Conservation (phyloP, 2,329 filamentous ascomycete species). For the Aspergillus fumigatus region DNA sequence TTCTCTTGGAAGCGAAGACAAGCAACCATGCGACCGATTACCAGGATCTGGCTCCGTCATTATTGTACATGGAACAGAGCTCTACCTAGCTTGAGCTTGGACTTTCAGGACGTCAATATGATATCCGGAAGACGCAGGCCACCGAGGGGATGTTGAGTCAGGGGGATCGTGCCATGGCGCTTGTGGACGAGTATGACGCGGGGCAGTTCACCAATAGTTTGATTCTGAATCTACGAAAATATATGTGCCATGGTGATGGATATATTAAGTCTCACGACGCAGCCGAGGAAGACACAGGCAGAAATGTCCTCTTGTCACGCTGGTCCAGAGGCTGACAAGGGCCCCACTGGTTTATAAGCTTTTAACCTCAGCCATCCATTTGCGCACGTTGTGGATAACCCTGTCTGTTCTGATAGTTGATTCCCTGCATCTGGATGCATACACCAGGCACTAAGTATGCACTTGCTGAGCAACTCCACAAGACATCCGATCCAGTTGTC, state of each 20-base stretch:
- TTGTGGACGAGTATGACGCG: no score
- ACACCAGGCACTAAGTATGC: not conserved
- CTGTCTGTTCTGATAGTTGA: not conserved
- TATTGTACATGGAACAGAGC: not conserved
- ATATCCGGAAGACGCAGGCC: not conserved
- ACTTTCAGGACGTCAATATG: not conserved
- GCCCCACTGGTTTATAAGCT: constrained; percentile 9
- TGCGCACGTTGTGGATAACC: constrained; percentile 16
- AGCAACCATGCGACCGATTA: not conserved
- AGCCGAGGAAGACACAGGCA: not conserved
- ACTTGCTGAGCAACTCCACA: not conserved
- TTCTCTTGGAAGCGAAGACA: not conserved
- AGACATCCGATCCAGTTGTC: not conserved
- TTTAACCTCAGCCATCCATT: constrained; percentile 18
- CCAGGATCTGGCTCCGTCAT: not conserved
- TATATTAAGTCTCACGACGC: not conserved
- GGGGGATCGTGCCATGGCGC: no score
- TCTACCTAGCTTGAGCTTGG: not conserved
- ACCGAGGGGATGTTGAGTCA: no score
- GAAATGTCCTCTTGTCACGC: no score
- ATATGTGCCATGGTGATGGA: not conserved
- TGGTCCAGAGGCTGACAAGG: not conserved
- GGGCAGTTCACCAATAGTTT: not conserved
- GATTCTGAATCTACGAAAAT: not conserved
- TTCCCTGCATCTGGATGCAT: no score